phyloP scores from a whole-genome alignment of 2,329 filamentous ascomycete genomes.

The Fusarium sp. region DNA sequence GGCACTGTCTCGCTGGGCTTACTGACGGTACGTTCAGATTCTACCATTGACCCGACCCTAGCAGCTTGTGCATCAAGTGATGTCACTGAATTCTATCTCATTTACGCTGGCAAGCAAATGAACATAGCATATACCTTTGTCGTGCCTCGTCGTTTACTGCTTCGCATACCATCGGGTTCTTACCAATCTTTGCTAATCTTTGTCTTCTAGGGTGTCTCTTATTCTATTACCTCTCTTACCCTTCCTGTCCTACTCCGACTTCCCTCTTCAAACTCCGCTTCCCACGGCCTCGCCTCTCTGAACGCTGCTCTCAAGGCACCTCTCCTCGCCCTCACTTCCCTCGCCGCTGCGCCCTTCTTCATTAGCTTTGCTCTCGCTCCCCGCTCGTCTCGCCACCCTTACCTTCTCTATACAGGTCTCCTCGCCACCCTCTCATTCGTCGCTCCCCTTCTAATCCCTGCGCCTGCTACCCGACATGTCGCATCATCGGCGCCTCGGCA shows the following conservation, averaged over 20 bases:
- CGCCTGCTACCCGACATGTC: constrained; percentile 41
- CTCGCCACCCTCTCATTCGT: constrained; percentile 71
- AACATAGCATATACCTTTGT: background rate
- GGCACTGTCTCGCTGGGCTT: constrained; percentile 90
- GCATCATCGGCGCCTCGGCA: constrained; percentile 44
- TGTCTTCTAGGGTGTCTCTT: constrained; percentile 80
- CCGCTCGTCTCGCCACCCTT: constrained; percentile 80
- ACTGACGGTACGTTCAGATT: constrained; percentile 73
- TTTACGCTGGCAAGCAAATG: background rate
- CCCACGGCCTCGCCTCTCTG: constrained; percentile 75
- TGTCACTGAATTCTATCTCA: background rate
- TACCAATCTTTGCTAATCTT: constrained; percentile 22
- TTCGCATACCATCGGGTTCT: background rate
- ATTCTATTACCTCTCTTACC: constrained; percentile 79
- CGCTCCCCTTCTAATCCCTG: constrained; percentile 59
- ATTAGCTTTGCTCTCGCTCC: constrained; percentile 83
- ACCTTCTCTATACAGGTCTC: constrained; percentile 85
- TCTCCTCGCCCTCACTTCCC: constrained; percentile 70
- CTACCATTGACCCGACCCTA: background rate
- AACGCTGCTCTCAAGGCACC: constrained; percentile 70
- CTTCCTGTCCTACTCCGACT: constrained; percentile 84
- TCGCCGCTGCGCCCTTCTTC: constrained; percentile 77
- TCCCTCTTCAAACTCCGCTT: constrained; percentile 76
- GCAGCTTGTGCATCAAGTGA: constrained; percentile 19
- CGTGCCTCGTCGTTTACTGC: background rate